phyloP scores from a whole-genome alignment of 2,329 filamentous ascomycete genomes.

The Blastomyces gilchristii region DNA sequence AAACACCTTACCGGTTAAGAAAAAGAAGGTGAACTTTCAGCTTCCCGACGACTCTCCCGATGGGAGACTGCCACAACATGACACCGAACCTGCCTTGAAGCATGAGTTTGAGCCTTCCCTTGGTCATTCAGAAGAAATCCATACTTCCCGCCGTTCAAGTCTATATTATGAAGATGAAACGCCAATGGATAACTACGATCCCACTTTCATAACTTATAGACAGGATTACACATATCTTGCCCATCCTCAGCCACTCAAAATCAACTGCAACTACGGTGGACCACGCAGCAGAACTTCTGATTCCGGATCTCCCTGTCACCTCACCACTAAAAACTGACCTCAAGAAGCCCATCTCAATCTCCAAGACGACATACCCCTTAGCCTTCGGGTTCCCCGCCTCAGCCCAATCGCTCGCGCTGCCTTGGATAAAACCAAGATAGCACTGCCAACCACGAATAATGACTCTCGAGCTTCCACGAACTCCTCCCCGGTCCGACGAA shows the following conservation, averaged over 20 bases:
- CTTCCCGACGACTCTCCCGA: background rate
- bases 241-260: slow-evolving; percentile 6
- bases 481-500: slow-evolving; percentile 2
- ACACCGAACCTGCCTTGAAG: background rate
- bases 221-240: slow-evolving; percentile 2
- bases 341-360: background rate
- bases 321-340: slow-evolving; percentile 4
- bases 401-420: background rate
- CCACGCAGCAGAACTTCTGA: background rate
- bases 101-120: background rate
- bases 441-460: background rate
- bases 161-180: background rate
- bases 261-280: slow-evolving; percentile 5
- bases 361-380: background rate
- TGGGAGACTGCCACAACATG: background rate
- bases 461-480: slow-evolving; percentile 3
- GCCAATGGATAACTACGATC: slow-evolving; percentile 2
- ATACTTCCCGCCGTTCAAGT: background rate
- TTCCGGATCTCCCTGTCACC: background rate
- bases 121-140: no score
- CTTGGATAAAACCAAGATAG: background rate
- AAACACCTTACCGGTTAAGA: background rate
- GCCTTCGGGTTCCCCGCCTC: background rate
- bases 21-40: slow-evolving; percentile 4
- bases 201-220: slow-evolving; percentile 1